These are phyloP conservation scores for Fusarium albidum DNA, from an alignment of 2,329 filamentous ascomycete genomes.

Conservation along the genomic window DNA sequence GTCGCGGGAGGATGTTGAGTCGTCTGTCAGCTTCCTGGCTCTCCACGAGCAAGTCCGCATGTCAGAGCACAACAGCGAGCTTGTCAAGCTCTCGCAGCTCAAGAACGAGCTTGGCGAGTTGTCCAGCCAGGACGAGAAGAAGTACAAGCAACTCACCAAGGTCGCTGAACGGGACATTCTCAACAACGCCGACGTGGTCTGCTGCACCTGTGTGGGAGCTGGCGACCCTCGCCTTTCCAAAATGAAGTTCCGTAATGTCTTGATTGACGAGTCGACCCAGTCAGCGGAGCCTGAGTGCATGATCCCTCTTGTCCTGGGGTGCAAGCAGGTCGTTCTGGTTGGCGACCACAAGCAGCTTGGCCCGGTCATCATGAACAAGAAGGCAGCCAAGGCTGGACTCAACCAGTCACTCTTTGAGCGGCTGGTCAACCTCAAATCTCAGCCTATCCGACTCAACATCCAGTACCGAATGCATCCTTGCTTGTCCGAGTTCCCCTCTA, in stretches of 20 bases:
- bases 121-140: constrained; percentile 96
- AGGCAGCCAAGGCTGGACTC: constrained; percentile 94
- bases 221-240: constrained; percentile 95
- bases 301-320: constrained; percentile 96
- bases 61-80: constrained; percentile 94
- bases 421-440: constrained; percentile 87
- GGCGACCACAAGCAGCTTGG: constrained; percentile 98
- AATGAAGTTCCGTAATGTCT: constrained; percentile 97
- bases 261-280: constrained; percentile 98
- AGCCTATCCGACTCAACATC: constrained; percentile 92
- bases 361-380: constrained; percentile 99
- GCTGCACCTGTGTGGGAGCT: constrained; percentile 97
- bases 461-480: constrained; percentile 99
- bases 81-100: constrained; percentile 90
- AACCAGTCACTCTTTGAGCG: constrained; percentile 99
- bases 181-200: constrained; percentile 95
- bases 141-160: constrained; percentile 94
- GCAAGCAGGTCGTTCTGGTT: constrained; percentile 98
- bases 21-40: constrained; percentile 94
- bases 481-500: constrained; percentile 95
- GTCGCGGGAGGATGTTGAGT: constrained; percentile 97
- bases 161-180: constrained; percentile 95
- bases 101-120: constrained; percentile 92
- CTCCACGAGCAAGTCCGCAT: constrained; percentile 97
- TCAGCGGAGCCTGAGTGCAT: constrained; percentile 98